A percentile compares a stretch with the other conserved stretches of the same genome.
Conservation (phyloP, 306 rosid genomes). For the Senna siamea region DNA sequence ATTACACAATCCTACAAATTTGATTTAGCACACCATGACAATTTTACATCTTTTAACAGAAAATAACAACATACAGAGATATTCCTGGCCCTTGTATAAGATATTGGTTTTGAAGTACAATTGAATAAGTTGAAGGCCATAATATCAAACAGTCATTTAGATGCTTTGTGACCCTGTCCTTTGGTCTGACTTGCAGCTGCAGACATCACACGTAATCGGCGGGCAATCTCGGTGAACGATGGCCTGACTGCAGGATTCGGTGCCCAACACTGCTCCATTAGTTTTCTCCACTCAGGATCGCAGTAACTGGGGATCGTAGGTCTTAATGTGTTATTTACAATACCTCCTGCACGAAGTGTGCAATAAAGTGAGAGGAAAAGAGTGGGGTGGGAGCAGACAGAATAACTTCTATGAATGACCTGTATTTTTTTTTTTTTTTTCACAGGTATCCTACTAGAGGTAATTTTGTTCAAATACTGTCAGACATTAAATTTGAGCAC, state of each 20-base stretch:
- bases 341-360: slow-evolving; percentile 54
- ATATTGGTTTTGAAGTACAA: slow-evolving; percentile 24
- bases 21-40: neutral
- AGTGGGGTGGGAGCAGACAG: neutral
- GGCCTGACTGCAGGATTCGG: slow-evolving; percentile 70
- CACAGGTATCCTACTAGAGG: too few species aligned
- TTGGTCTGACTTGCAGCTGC: slow-evolving; percentile 56
- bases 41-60: neutral
- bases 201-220: slow-evolving; percentile 57
- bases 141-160: slow-evolving; percentile 42
- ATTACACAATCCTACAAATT: neutral
- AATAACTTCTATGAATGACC: neutral
- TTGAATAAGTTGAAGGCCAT: slow-evolving; percentile 26
- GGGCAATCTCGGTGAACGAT: slow-evolving; percentile 62
- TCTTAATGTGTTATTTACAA: slow-evolving; percentile 69
- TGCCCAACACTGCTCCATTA: slow-evolving; percentile 83
- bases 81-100: neutral
- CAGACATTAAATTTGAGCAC: too few species aligned
- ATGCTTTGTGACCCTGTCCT: slow-evolving; percentile 55
- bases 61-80: neutral
- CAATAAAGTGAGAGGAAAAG: neutral
- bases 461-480: too few species aligned
- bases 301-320: slow-evolving; percentile 66
- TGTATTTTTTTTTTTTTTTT: too few species aligned
- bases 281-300: slow-evolving; percentile 62